Conservation (phyloP, 345 rosid species). For the Euphorbia lathyris region DNA sequence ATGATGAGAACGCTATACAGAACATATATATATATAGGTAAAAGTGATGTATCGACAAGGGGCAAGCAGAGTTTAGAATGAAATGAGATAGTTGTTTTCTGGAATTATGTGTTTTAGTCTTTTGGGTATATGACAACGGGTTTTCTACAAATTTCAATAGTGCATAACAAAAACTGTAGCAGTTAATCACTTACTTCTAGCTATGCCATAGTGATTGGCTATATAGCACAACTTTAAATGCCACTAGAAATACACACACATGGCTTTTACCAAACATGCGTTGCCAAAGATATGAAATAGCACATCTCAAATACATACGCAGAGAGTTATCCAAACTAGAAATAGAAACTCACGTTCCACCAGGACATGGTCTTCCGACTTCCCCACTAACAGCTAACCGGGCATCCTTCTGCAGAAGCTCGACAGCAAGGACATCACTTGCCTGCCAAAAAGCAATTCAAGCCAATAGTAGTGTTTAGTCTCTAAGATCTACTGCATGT, state of each 20-base stretch:
- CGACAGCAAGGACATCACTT: conserved; percentile 95
- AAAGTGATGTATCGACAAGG: background rate
- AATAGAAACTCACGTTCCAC: conserved; percentile 65
- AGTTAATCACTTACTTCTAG: too few species aligned
- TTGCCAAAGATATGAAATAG: background rate
- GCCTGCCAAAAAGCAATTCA: conserved; percentile 51
- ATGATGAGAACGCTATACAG: background rate
- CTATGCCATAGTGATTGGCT: too few species aligned
- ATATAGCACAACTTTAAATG: background rate
- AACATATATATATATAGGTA: background rate
- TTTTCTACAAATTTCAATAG: too few species aligned
- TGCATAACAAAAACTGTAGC: too few species aligned
- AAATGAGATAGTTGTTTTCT: background rate
- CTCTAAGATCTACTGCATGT: background rate
- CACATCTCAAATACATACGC: background rate
- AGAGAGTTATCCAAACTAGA: background rate
- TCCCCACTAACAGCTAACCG: conserved; percentile 82
- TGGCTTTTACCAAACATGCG: background rate
- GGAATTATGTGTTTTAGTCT: too few species aligned
- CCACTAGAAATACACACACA: background rate
- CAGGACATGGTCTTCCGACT: conserved; percentile 81
- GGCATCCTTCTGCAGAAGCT: conserved; percentile 94
- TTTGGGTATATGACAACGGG: too few species aligned
- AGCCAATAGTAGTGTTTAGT: conserved; percentile 15
- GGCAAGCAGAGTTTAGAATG: background rate